phyloP scores from a whole-genome alignment of 495 filamentous ascomycete species.

The Chlorociboria aeruginascens region DNA sequence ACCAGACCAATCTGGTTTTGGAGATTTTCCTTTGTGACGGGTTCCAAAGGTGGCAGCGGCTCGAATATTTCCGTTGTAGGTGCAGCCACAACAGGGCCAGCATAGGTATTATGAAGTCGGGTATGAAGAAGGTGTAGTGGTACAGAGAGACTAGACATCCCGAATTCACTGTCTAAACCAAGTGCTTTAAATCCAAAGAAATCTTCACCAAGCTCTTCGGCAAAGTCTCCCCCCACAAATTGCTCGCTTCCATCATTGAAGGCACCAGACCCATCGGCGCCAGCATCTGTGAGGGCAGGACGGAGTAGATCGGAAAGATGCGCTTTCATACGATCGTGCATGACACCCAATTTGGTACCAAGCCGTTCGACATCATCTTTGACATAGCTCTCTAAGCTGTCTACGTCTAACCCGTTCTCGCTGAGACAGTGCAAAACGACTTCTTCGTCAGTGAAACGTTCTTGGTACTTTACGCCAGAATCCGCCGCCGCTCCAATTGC shows the following conservation, averaged over 20 bases:
- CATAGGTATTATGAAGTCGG: constrained; percentile 56
- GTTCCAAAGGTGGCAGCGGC: constrained; percentile 60
- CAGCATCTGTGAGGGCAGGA: constrained; percentile 69
- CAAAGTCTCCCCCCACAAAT: constrained; percentile 93
- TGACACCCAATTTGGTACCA: constrained; percentile 64
- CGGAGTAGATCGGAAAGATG: constrained; percentile 84
- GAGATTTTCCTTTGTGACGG: constrained; percentile 69
- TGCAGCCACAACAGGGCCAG: constrained; percentile 35
- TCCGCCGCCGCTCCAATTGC: constrained; percentile 28
- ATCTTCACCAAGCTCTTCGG: constrained; percentile 93
- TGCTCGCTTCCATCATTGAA: constrained; percentile 97
- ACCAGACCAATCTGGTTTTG: constrained; percentile 72
- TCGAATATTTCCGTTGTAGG: constrained; percentile 49
- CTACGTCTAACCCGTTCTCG: constrained; percentile 71
- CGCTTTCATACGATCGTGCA: constrained; percentile 86
- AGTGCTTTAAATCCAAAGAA: constrained; percentile 98
- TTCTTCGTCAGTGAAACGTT: constrained; percentile 67
- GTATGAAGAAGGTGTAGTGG: constrained; percentile 91
- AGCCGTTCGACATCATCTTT: constrained; percentile 91
- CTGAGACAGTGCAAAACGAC: constrained; percentile 74
- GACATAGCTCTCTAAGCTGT: constrained; percentile 74
- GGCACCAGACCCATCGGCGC: constrained; percentile 74
- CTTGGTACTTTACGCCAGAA: constrained; percentile 41
- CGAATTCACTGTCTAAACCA: constrained; percentile 82
- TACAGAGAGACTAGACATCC: constrained; percentile 72